Evolutionary conservation across 208 protist genomes (phyloP), one percentile per base, ranked within the genome.

Genomic region (Sergeia podlipaevii): DNA sequence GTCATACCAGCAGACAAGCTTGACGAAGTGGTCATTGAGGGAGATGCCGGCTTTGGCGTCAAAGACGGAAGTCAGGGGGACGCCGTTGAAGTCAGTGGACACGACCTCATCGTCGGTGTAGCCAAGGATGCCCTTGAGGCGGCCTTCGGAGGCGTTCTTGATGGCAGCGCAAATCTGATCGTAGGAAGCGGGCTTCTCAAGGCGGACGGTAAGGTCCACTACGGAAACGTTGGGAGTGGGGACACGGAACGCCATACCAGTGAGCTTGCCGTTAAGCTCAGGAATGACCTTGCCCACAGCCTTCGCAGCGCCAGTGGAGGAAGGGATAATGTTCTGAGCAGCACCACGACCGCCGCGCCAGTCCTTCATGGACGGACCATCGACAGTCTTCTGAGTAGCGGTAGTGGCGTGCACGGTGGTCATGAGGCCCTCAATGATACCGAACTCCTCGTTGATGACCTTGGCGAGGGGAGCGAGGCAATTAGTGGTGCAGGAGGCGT

Each of bases 401-500:
- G 98, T 99, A 32, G 83, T 89, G 18, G 98, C 87, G 76, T 99
- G 98, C 37, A 99, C 95, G 32, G 98, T 99, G 38, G 97, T 99
- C 97, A 99, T 99, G 36, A 99, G 78, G 54, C 89, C 93, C 64
- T 97, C 89, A 26, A 76, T 70, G 47, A 99, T 99, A 26, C 89
- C 94, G 75, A 96, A 99, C 43, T 89, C 83, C 10, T 99, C 95
- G 60, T 99, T 18, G 29, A 99, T 68, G 2, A 85, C 64, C 54
- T 92, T 98, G 42, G 83, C 95, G 7, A 99, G 65, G 49, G 98
- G 98, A 0, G 98, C 98, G n/a, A 99, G 88, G 83, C 98, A 99
- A 93, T 99, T 99, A 53, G 98, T 99, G 41, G 98, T 99, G 89
- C 98, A 99, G 23, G 97, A 99, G 23, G 98, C 98, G 74, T 98